These are phyloP conservation scores for Penicillium sp. DNA, from an alignment of 2,329 filamentous ascomycete species.

Conservation along the genomic window DNA sequence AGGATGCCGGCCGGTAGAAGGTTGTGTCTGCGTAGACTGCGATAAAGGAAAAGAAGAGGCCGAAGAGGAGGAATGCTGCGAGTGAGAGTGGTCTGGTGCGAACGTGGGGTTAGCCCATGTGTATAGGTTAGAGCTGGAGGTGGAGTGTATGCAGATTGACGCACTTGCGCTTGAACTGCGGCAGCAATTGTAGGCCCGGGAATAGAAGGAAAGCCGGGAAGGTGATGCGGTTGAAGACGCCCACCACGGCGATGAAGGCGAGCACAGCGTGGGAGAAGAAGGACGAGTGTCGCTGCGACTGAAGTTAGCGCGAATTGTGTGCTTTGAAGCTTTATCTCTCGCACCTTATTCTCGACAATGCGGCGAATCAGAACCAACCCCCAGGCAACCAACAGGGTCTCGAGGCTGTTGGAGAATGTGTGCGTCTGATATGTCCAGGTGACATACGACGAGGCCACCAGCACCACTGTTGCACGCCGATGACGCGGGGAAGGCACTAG, in stretches of 20 bases:
- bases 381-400: slow-evolving; percentile 91
- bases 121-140: slow-evolving; percentile 3
- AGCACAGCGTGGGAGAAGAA: slow-evolving; percentile 73
- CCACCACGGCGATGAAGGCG: slow-evolving; percentile 77
- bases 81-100: slow-evolving; percentile 55
- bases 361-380: slow-evolving; percentile 86
- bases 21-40: slow-evolving; percentile 81
- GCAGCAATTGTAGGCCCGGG: slow-evolving; percentile 77
- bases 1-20: slow-evolving; percentile 61
- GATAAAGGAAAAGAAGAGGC: slow-evolving; percentile 64
- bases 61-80: slow-evolving; percentile 62
- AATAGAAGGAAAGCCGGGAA: slow-evolving; percentile 91
- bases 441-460: slow-evolving; percentile 94
- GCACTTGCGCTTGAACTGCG: slow-evolving; percentile 79
- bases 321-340: slow-evolving; percentile 1
- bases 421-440: slow-evolving; percentile 99
- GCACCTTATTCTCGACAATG: slow-evolving; percentile 74
- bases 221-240: slow-evolving; percentile 93
- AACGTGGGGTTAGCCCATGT: slow-evolving; percentile 10
- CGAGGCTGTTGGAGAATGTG: slow-evolving; percentile 96
- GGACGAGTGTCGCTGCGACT: slow-evolving; percentile 66
- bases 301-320: background rate
- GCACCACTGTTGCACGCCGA: slow-evolving; percentile 70
- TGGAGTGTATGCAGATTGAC: slow-evolving; percentile 26
- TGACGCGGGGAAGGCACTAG: slow-evolving; percentile 71